These are phyloP conservation scores for Saccharomycopsis schoenii DNA, from an alignment of 805 yeast genomes.

Conservation along the genomic window DNA sequence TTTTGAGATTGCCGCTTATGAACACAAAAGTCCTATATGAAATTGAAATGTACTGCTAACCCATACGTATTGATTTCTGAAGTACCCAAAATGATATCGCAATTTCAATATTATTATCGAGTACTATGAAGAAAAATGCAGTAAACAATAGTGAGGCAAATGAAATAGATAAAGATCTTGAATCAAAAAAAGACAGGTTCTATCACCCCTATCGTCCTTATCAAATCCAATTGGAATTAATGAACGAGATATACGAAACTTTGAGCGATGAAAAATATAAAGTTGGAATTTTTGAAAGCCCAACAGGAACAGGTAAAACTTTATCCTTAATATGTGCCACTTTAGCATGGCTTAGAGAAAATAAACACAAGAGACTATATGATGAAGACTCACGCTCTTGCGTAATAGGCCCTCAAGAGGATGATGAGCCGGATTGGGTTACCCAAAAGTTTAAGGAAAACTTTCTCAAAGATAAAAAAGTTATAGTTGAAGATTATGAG, in stretches of 20 bases:
- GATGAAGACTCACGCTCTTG: constrained; percentile 23
- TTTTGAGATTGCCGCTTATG: too few relatives aligned
- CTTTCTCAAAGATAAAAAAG: constrained; percentile 21
- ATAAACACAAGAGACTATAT: constrained; percentile 26
- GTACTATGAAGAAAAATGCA: not conserved
- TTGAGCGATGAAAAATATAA: constrained; percentile 41
- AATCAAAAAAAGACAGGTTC: constrained; percentile 24
- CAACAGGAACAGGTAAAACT: constrained; percentile 94
- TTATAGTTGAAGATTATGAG: constrained; percentile 28
- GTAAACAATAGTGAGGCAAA: not conserved
- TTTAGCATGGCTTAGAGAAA: constrained; percentile 68
- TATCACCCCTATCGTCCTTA: constrained; percentile 81
- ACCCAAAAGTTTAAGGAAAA: constrained; percentile 29
- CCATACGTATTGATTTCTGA: too few relatives aligned
- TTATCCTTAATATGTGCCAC: constrained; percentile 77
- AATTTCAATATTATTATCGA: not conserved
- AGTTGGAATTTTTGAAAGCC: constrained; percentile 80
- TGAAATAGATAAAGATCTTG: not conserved
- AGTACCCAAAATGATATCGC: too few relatives aligned
- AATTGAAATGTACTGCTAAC: too few relatives aligned
- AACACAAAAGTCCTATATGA: too few relatives aligned
- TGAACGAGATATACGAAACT: constrained; percentile 63
- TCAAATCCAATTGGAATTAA: constrained; percentile 63
- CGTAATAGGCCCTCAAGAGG: constrained; percentile 26
- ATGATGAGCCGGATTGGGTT: constrained; percentile 68